Evolutionary conservation across 345 rosid genomes (phyloP), one percentile per base, ranked within the genome.

Genomic region (Camelina neglecta): DNA sequence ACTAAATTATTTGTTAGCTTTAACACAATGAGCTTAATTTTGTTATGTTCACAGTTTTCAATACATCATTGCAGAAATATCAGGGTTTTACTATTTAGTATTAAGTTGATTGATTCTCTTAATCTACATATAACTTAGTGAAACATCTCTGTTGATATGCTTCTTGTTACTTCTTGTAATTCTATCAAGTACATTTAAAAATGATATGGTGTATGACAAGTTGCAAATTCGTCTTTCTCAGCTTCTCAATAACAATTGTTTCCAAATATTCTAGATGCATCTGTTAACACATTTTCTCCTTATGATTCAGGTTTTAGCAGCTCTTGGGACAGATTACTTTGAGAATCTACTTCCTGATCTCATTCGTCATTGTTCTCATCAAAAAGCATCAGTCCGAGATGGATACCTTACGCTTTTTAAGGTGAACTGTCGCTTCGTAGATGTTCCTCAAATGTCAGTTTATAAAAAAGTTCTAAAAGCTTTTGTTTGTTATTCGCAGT

Each of bases 401-500:
- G 99, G 99, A 77, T 95, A 95, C 84, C 82, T 95, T 71, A 95
- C 99, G 11, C 91, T 95, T 81, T 95, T 95, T 88, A 92, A 89
- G 96, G 99, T 92, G 58, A 79, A 64, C 9, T 64, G 55, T 63
- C 6, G 29, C 47, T 18, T 11, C 35, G 26, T 31, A 62, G 44
- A 63, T 69, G 55, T 56, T 54, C 29, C 66, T 49, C n/a, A 16
- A 42, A 55, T 47, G 36, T 58, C 35, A 15, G 48, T 60, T 11
- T 58, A 42, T 13, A 75, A 54, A 2, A 44, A 6, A 13, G 21
- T 39, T 44, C 59, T 60, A 41, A 67, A 80, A 59, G 33, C 65
- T 60, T 74, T 74, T 45, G 45, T 16, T 67, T 77, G 41, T 70
- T 59, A 11, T 75, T 76, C 76, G 80, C 78, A 95, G 99, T 92